Percentiles rank a stretch among this genome's conserved stretches.
These are phyloP conservation scores for Chaetomiaceae sp. DNA, from an alignment of 2,329 filamentous ascomycete species.

Conservation along the genomic window DNA sequence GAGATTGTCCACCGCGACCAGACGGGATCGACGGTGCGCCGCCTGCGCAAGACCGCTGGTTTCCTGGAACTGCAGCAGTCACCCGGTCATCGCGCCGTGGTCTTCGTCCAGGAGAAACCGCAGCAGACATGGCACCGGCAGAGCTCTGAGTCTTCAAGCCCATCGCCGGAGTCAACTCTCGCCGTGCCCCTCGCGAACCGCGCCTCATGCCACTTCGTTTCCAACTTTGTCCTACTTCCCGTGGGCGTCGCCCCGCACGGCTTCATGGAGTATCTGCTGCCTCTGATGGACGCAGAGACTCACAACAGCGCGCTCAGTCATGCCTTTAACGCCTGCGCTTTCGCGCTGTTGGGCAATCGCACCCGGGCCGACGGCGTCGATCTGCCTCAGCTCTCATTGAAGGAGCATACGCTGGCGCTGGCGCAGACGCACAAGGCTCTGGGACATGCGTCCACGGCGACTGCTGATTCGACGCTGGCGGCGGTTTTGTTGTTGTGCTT, in stretches of 20 bases:
- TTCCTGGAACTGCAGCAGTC: background rate
- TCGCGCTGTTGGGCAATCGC: slow-evolving; percentile 54
- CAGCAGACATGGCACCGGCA: slow-evolving; percentile 2
- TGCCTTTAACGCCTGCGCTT: slow-evolving; percentile 56
- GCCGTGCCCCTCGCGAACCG: slow-evolving; percentile 38
- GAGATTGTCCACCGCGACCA: slow-evolving; percentile 26
- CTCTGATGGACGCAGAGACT: slow-evolving; percentile 46
- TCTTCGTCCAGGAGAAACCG: slow-evolving; percentile 4
- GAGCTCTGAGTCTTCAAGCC: slow-evolving; percentile 22
- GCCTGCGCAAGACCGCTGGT: slow-evolving; percentile 15
- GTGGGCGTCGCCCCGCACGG: slow-evolving; percentile 47
- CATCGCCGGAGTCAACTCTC: slow-evolving; percentile 18
- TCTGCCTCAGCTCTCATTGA: slow-evolving; percentile 41
- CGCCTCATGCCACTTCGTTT: slow-evolving; percentile 55
- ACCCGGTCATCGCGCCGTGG: background rate
- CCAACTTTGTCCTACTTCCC: slow-evolving; percentile 56
- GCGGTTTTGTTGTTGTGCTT: slow-evolving; percentile 55
- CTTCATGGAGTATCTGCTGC: slow-evolving; percentile 56
- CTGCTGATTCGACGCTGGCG: slow-evolving; percentile 53
- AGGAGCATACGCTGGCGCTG: slow-evolving; percentile 52
- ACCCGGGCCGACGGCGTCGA: slow-evolving; percentile 34
- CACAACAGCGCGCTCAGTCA: slow-evolving; percentile 45
- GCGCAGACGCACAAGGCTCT: slow-evolving; percentile 49
- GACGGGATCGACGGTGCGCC: slow-evolving; percentile 23
- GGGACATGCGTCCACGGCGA: slow-evolving; percentile 44